Conservation (phyloP, 2,329 filamentous ascomycete species). For the Aureobasidium lini region DNA sequence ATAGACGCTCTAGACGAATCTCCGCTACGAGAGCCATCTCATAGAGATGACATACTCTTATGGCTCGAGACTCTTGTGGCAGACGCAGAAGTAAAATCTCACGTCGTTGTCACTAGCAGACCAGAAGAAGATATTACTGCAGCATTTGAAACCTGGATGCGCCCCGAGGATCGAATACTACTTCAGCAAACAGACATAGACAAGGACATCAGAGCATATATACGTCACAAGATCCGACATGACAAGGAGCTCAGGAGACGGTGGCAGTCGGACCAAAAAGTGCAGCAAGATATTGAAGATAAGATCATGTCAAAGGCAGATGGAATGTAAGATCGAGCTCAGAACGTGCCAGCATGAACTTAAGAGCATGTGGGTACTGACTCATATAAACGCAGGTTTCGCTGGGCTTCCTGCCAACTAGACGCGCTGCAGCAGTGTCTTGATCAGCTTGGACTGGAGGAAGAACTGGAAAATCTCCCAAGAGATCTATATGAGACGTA, state of each 20-base stretch:
- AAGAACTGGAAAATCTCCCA: neutral
- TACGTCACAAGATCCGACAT: neutral
- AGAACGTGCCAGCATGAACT: too few species aligned
- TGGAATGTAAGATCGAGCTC: neutral
- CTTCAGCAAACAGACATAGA: neutral
- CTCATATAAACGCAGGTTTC: neutral
- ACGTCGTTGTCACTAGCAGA: neutral
- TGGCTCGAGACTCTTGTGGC: neutral
- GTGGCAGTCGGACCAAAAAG: too few species aligned
- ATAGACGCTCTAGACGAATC: neutral
- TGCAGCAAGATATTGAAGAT: neutral
- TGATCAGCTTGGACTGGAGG: neutral
- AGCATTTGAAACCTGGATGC: neutral
- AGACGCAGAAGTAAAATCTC: neutral
- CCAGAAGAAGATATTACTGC: neutral
- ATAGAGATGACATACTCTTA: neutral
- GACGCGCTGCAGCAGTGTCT: neutral
- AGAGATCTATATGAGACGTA: neutral
- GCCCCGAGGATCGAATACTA: neutral
- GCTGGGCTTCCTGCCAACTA: neutral
- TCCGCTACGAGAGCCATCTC: neutral
- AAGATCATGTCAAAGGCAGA: neutral
- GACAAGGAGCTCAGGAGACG: neutral
- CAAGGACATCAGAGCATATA: neutral
- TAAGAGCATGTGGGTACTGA: too few species aligned